Conservation (phyloP, 345 rosid genomes). For the Ceriops tagal region DNA sequence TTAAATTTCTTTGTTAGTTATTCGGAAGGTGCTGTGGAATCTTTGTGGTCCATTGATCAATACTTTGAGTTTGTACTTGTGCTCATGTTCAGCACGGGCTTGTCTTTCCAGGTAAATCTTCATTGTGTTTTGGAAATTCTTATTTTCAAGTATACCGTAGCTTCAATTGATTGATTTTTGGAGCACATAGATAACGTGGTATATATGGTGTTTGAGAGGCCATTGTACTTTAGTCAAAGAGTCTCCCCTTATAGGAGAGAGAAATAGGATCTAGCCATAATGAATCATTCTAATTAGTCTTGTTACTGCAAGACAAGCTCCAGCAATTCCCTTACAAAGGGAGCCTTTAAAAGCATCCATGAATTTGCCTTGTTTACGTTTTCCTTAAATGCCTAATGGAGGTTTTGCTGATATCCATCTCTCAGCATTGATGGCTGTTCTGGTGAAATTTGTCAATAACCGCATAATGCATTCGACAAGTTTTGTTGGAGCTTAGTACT, state of each 20-base stretch:
- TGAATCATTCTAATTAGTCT: not conserved
- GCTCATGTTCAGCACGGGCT: conserved; percentile 98
- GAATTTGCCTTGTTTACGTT: not conserved
- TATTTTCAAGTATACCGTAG: too few relatives aligned
- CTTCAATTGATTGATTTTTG: not conserved
- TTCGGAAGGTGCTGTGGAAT: conserved; percentile 96
- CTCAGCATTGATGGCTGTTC: too few relatives aligned
- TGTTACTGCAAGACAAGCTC: not conserved
- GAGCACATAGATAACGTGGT: not conserved
- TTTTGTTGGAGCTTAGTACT: not conserved
- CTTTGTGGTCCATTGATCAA: conserved; percentile 97
- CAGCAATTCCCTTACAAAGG: not conserved
- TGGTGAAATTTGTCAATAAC: too few relatives aligned
- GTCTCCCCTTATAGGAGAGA: too few relatives aligned
- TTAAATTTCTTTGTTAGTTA: conserved; percentile 89
- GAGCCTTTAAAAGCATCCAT: not conserved
- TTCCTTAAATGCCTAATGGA: not conserved
- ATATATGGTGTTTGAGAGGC: not conserved
- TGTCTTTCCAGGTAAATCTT: conserved; percentile 82
- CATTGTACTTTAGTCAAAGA: not conserved
- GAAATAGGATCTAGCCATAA: too few relatives aligned
- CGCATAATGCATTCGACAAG: not conserved
- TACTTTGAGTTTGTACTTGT: conserved; percentile 95
- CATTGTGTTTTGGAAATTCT: not conserved
- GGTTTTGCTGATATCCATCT: too few relatives aligned